Evolutionary conservation across 371 early-diverging fungal species (phyloP).

Genomic region (Phascolomyces articulosus): DNA sequence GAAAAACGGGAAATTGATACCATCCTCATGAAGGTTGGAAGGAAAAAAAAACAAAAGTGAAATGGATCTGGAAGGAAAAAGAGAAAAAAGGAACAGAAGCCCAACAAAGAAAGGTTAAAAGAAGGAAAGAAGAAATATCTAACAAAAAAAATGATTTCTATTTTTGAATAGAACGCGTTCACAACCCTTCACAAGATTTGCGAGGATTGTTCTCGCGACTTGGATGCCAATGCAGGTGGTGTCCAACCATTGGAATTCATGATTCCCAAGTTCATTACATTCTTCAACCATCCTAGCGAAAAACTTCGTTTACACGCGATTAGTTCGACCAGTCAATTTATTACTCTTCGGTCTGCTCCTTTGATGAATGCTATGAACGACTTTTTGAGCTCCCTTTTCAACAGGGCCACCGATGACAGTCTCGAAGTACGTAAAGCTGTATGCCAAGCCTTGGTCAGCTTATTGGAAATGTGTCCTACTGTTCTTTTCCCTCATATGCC

Average conservation of each 20-base stretch:
- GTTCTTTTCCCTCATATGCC: slow-evolving; percentile 83
- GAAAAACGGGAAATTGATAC: too few relatives aligned
- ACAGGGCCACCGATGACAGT: slow-evolving; percentile 78
- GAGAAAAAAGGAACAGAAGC: too few relatives aligned
- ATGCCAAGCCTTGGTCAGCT: slow-evolving; percentile 90
- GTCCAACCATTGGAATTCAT: slow-evolving; percentile 78
- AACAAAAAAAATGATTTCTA: not conserved
- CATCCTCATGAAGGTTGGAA: too few relatives aligned
- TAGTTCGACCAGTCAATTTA: slow-evolving; percentile 80
- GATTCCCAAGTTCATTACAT: slow-evolving; percentile 84
- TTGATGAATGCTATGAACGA: slow-evolving; percentile 73
- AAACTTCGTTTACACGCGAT: slow-evolving; percentile 81
- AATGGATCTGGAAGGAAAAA: too few relatives aligned
- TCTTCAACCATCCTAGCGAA: slow-evolving; percentile 75
- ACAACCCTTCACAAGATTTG: slow-evolving; percentile 90
- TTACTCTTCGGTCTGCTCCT: slow-evolving; percentile 67
- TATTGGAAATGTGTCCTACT: slow-evolving; percentile 84
- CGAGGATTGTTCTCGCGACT: slow-evolving; percentile 85
- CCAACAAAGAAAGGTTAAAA: too few relatives aligned
- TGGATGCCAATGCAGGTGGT: slow-evolving; percentile 74
- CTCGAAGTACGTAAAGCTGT: slow-evolving; percentile 85
- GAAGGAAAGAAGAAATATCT: not conserved
- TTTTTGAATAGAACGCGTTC: slow-evolving; percentile 74
- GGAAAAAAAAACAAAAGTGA: too few relatives aligned
- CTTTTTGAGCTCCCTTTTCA: slow-evolving; percentile 81